Evolutionary conservation across 2,329 filamentous ascomycete genomes (phyloP), one percentile per base, ranked within the genome.

Genomic region (Neoascochyta sp.): DNA sequence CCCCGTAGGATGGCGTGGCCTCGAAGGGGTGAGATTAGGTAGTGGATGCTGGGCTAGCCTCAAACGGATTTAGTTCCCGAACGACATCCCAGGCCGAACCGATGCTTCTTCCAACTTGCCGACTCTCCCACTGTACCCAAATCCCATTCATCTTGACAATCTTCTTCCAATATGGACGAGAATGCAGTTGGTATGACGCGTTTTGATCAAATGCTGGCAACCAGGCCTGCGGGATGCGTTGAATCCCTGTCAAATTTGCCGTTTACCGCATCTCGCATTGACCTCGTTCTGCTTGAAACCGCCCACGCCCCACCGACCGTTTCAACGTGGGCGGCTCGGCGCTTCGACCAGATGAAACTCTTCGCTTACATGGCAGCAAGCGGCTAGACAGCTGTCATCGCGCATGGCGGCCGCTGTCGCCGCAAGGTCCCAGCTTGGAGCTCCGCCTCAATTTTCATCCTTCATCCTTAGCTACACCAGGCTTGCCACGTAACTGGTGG

Each of bases 301-400:
- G 35, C 39, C 43, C 39, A 39, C 39, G 35, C 28, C 33, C 32
- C 34, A 29, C 24, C 51, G 36, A 47, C 34, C 45, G 58, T 62
- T 60, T 62, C 57, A 53, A 56, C 34, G 53, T 52, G 39, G 47
- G 51, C 39, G 29, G 30, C 32, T 34, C 45, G 55, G 58, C 48
- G 52, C 51, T 46, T 54, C 49, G 39, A 33, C 30, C 30, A 36
- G 15, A 36, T 40, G 33, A 45, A 41, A 43, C 39, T 28, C 34
- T 34, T 55, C 52, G 48, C 42, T 32, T 58, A 32, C 4, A 24
- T 40, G 22, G 24, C 52, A 18, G 16, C 27, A 27, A 36, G 27
- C 13, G 36, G 41, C 26, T 39, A 30, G 37, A 34, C 18, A 34
- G 6, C 28, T 38, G 31, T 33, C 34, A 41, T 27, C 24, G 24